Conservation (phyloP, 345 rosid genomes). For the Eucalyptus brandiana region DNA sequence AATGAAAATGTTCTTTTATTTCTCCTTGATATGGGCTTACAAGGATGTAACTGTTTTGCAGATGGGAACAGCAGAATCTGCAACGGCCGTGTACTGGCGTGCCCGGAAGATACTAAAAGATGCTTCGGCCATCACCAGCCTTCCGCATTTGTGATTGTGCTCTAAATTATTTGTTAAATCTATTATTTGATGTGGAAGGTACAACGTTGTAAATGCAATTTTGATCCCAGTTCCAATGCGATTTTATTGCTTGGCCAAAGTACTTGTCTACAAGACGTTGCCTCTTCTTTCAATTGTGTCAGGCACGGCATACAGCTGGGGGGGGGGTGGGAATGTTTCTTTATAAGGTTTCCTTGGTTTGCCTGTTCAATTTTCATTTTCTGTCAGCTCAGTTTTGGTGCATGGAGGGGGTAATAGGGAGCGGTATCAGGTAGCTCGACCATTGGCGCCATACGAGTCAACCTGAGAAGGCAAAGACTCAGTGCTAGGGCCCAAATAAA, state of each 20-base stretch:
- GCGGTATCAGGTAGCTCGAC: not conserved
- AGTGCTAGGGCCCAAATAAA: not conserved
- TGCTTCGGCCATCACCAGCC: conserved; percentile 9
- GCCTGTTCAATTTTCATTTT: not conserved
- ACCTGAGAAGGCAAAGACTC: not conserved
- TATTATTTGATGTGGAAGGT: conserved; percentile 1
- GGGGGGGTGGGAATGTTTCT: not conserved
- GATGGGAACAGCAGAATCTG: conserved; percentile 84
- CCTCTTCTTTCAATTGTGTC: not conserved
- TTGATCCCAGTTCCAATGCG: not conserved
- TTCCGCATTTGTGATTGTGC: not conserved
- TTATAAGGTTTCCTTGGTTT: not conserved
- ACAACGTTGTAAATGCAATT: not conserved
- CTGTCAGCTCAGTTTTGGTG: not conserved
- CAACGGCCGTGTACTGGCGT: conserved; percentile 60
- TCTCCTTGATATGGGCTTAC: not conserved
- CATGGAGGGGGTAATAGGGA: not conserved
- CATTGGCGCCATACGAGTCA: not conserved
- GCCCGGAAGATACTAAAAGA: conserved; percentile 62
- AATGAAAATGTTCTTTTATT: not conserved
- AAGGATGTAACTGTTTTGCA: conserved; percentile 3
- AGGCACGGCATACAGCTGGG: not conserved
- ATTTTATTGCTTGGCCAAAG: not conserved
- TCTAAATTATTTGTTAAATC: not conserved
- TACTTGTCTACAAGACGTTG: not conserved